A percentile compares a stretch with the other conserved stretches of the same genome.
phyloP scores from a whole-genome alignment of 495 filamentous ascomycete species.

The Hypomontagnella submonticulosa region DNA sequence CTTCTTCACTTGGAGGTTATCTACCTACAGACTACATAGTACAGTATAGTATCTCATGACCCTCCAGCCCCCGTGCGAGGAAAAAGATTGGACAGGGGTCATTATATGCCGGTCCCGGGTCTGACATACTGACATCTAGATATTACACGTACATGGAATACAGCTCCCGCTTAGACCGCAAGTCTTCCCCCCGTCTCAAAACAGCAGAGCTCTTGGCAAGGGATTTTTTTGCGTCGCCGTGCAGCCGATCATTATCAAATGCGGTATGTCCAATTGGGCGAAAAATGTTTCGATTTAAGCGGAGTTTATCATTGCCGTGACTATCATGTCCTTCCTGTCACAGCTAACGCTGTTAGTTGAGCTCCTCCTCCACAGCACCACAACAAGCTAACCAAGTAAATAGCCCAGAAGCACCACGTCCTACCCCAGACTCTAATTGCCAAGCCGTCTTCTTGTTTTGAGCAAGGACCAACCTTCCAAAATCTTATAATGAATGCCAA shows the following conservation, averaged over 20 bases:
- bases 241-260: slow-evolving; percentile 36
- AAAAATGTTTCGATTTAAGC: slow-evolving; percentile 42
- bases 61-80: slow-evolving; percentile 14
- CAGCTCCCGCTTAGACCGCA: slow-evolving; percentile 36
- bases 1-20: not conserved
- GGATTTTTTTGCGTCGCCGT: slow-evolving; percentile 18
- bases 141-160: too few species aligned
- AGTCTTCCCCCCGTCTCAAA: slow-evolving; percentile 34
- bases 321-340: slow-evolving; percentile 34
- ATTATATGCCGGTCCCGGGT: slow-evolving; percentile 28
- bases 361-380: slow-evolving; percentile 5
- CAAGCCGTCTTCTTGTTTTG: slow-evolving; percentile 34
- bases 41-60: slow-evolving; percentile 3
- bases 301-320: slow-evolving; percentile 27
- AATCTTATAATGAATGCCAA: slow-evolving; percentile 10
- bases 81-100: slow-evolving; percentile 23
- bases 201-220: slow-evolving; percentile 34
- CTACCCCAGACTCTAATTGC: slow-evolving; percentile 39
- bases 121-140: too few species aligned
- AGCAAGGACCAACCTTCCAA: slow-evolving; percentile 16
- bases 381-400: slow-evolving; percentile 6
- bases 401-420: slow-evolving; percentile 4
- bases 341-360: slow-evolving; percentile 19
- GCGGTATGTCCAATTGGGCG: slow-evolving; percentile 28
- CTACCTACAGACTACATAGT: too few species aligned